phyloP scores from a whole-genome alignment of 345 rosid genomes.

The Pugionium cornutum region DNA sequence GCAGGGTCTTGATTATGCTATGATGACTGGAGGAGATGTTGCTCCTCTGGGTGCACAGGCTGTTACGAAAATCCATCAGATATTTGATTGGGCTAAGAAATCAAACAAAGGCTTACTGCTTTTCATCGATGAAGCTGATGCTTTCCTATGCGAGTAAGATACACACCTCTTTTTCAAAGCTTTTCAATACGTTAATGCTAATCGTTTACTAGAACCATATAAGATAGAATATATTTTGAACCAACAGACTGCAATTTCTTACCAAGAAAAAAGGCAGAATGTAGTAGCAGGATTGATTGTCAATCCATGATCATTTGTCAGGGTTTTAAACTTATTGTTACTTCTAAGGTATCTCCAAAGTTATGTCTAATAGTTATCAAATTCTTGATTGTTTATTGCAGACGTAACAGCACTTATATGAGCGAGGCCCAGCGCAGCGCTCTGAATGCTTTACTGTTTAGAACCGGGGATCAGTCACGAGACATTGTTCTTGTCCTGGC shows the following conservation, averaged over 20 bases:
- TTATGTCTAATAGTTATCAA: background rate
- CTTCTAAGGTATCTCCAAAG: background rate
- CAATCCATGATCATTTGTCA: background rate
- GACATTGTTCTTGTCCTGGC: slow-evolving; percentile 89
- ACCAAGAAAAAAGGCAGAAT: slow-evolving; percentile 2
- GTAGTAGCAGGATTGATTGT: background rate
- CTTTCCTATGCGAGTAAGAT: slow-evolving; percentile 96
- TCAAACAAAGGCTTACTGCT: slow-evolving; percentile 81
- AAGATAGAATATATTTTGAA: slow-evolving; percentile 10
- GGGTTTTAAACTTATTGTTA: background rate
- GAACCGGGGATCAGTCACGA: slow-evolving; percentile 95
- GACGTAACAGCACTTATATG: slow-evolving; percentile 91
- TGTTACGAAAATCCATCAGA: slow-evolving; percentile 90
- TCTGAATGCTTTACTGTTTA: slow-evolving; percentile 82
- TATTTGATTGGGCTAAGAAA: slow-evolving; percentile 98
- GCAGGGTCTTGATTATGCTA: slow-evolving; percentile 96
- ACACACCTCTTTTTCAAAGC: slow-evolving; percentile 7
- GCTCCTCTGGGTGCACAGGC: slow-evolving; percentile 94
- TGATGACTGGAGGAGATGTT: slow-evolving; percentile 99
- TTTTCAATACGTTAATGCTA: background rate
- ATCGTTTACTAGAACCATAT: background rate
- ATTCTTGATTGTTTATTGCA: slow-evolving; percentile 39
- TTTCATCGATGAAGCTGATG: slow-evolving; percentile 99
- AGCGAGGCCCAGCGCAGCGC: slow-evolving; percentile 95
- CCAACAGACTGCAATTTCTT: background rate